These are phyloP conservation scores for Exophiala viscosa DNA, from an alignment of 2,329 filamentous ascomycete genomes.

Conservation along the genomic window DNA sequence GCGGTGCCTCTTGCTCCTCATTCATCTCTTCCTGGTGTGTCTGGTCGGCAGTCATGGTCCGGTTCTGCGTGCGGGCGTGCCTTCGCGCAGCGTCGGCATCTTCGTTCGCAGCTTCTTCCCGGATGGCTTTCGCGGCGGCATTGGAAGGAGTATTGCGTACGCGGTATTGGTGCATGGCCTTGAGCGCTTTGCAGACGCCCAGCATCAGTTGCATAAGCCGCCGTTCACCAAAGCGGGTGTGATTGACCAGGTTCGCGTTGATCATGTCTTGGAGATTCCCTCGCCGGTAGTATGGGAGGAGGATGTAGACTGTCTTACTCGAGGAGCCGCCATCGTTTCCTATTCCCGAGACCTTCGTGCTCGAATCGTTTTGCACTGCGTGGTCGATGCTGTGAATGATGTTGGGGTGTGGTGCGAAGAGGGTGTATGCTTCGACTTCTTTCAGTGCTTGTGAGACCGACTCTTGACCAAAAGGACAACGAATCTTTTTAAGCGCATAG, in stretches of 20 bases:
- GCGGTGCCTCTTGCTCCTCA: conserved; percentile 70
- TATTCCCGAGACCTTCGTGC: conserved; percentile 54
- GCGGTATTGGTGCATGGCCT: conserved; percentile 86
- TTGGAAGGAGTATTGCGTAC: conserved; percentile 46
- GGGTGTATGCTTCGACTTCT: conserved; percentile 92
- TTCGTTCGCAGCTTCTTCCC: conserved; percentile 54
- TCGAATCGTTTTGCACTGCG: conserved; percentile 69
- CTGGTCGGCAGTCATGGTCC: conserved; percentile 38
- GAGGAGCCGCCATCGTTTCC: conserved; percentile 49
- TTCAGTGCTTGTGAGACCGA: conserved; percentile 91
- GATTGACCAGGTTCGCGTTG: conserved; percentile 97
- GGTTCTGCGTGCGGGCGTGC: conserved; percentile 41
- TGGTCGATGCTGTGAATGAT: conserved; percentile 87
- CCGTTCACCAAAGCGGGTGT: conserved; percentile 82
- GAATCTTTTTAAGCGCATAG: conserved; percentile 96
- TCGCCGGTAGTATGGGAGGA: conserved; percentile 90
- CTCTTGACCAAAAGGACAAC: conserved; percentile 95
- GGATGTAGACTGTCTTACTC: conserved; percentile 91
- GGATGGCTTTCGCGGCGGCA: conserved; percentile 54
- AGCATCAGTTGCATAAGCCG: conserved; percentile 85
- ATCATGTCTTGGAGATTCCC: conserved; percentile 98
- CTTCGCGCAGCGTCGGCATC: conserved; percentile 43
- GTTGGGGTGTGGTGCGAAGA: conserved; percentile 77
- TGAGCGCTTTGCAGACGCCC: conserved; percentile 82
- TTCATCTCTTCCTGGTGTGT: conserved; percentile 62